phyloP scores from a whole-genome alignment of 2,329 filamentous ascomycete species.

The Aspergillus quadrilineatus region DNA sequence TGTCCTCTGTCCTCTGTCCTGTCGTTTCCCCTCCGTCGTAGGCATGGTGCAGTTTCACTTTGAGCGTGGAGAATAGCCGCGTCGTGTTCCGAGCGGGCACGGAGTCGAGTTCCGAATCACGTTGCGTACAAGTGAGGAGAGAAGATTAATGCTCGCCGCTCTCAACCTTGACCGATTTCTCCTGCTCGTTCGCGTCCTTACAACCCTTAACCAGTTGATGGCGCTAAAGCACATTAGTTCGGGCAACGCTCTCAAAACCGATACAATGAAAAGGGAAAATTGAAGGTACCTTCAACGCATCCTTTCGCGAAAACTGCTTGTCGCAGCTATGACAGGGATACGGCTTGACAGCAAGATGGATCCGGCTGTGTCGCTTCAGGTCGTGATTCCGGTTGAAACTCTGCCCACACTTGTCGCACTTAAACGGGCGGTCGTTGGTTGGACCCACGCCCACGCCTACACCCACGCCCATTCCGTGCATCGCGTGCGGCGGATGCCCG shows the following conservation, averaged over 20 bases:
- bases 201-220: conserved; percentile 69
- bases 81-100: not conserved
- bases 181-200: conserved; percentile 8
- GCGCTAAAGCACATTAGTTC: conserved; percentile 44
- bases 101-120: not conserved
- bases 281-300: conserved; percentile 81
- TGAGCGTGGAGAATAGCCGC: not conserved
- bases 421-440: conserved; percentile 81
- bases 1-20: not conserved
- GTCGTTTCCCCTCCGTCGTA: not conserved
- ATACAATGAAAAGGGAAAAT: not conserved
- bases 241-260: not conserved
- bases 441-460: conserved; percentile 51
- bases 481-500: conserved; percentile 52
- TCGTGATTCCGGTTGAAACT: conserved; percentile 97
- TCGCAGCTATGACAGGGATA: conserved; percentile 90
- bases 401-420: conserved; percentile 87
- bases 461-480: conserved; percentile 53
- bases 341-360: conserved; percentile 92
- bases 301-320: conserved; percentile 95
- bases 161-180: conserved; percentile 16
- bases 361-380: conserved; percentile 90
- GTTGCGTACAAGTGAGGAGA: not conserved
- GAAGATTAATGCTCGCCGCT: conserved; percentile 11
- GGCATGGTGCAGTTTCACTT: not conserved